These are phyloP conservation scores for Hymenoscyphus linearis DNA, from an alignment of 2,329 filamentous ascomycete species.

Conservation along the genomic window DNA sequence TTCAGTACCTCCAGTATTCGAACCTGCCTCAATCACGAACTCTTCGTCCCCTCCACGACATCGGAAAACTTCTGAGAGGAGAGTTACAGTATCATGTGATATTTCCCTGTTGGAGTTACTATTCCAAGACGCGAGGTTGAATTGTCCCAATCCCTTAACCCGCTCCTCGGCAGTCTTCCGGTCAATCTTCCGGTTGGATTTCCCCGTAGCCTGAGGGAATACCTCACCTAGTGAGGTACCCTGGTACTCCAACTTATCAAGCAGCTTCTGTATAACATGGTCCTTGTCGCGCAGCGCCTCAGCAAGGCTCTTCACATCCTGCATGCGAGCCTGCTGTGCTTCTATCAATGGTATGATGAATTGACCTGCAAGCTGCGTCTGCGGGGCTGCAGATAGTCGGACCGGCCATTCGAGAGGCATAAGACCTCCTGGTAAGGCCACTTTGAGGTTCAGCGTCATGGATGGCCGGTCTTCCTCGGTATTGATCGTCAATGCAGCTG, in stretches of 20 bases:
- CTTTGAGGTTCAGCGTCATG: constrained; percentile 45
- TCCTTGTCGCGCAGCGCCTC: constrained; percentile 46
- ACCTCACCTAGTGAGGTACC: constrained; percentile 45
- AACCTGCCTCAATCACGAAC: neutral
- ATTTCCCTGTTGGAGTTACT: constrained; percentile 5
- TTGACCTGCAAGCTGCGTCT: constrained; percentile 37
- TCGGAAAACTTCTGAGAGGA: constrained; percentile 24
- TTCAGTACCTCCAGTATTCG: neutral
- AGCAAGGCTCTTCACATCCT: constrained; percentile 40
- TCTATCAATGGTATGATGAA: constrained; percentile 45
- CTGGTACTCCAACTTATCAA: constrained; percentile 48
- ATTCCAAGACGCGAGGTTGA: constrained; percentile 34
- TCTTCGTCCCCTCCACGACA: neutral
- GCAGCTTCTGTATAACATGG: constrained; percentile 46
- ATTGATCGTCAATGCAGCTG: constrained; percentile 41
- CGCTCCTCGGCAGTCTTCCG: constrained; percentile 31
- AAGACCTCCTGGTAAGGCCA: constrained; percentile 57
- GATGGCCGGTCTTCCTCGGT: constrained; percentile 32
- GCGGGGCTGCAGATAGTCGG: constrained; percentile 39
- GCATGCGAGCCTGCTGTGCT: constrained; percentile 38
- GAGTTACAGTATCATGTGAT: constrained; percentile 10
- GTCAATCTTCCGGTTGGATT: constrained; percentile 36
- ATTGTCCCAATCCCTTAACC: constrained; percentile 43
- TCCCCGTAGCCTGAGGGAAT: constrained; percentile 40
- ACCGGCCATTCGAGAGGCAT: constrained; percentile 62